phyloP scores from a whole-genome alignment of 371 early-diverging fungal genomes.

The Funneliformis caledonium region DNA sequence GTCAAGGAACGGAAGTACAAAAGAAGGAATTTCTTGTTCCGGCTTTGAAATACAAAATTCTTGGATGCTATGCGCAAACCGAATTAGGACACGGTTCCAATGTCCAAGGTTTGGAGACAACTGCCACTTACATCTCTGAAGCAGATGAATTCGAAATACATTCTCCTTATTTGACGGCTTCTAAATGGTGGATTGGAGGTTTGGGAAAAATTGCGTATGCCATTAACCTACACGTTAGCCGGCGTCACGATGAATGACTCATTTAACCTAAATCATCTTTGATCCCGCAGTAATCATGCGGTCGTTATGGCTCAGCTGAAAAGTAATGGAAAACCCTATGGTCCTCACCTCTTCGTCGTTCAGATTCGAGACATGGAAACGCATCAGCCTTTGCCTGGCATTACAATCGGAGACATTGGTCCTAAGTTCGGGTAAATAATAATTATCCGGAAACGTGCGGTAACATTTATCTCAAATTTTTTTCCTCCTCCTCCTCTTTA shows the following conservation, averaged over 20 bases:
- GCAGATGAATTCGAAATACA: slow-evolving; percentile 89
- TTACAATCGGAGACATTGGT: slow-evolving; percentile 90
- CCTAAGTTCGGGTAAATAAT: slow-evolving; percentile 74
- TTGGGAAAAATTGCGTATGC: slow-evolving; percentile 49
- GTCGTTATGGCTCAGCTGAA: slow-evolving; percentile 88
- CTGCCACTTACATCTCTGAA: slow-evolving; percentile 86
- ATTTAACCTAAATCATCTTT: background rate
- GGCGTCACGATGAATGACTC: too few species aligned
- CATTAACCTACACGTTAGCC: background rate
- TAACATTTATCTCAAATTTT: too few species aligned
- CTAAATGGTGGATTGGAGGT: slow-evolving; percentile 98
- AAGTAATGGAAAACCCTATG: slow-evolving; percentile 77
- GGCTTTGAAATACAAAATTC: slow-evolving; percentile 74
- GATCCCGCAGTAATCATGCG: slow-evolving; percentile 72
- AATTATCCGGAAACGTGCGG: too few species aligned
- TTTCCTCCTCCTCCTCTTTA: background rate
- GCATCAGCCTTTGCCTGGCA: slow-evolving; percentile 78
- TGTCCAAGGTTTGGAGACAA: slow-evolving; percentile 92
- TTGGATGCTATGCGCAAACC: slow-evolving; percentile 94
- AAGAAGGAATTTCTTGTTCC: slow-evolving; percentile 72
- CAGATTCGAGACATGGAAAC: slow-evolving; percentile 82
- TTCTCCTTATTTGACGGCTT: slow-evolving; percentile 88
- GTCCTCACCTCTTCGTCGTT: slow-evolving; percentile 87
- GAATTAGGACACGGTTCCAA: slow-evolving; percentile 92
- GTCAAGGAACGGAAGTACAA: slow-evolving; percentile 81